Conservation (phyloP, 2,329 filamentous ascomycete species). For the Paraphoma chrysanthemicola region DNA sequence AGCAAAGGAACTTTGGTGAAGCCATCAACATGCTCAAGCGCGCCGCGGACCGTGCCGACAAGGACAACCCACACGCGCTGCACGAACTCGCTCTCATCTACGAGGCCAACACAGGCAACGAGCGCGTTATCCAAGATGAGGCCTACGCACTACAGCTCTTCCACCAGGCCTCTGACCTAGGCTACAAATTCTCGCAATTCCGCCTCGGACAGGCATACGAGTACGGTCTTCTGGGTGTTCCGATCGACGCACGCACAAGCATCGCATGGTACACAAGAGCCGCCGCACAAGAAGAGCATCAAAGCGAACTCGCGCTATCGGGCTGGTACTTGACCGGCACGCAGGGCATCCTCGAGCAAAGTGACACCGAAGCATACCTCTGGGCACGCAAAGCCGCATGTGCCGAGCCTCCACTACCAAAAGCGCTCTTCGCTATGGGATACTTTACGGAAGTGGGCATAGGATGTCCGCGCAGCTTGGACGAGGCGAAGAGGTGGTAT, state of each 20-base stretch:
- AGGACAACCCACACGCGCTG: conserved; percentile 91
- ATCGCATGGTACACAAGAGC: conserved; percentile 95
- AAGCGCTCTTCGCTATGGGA: conserved; percentile 97
- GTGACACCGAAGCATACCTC: conserved; percentile 93
- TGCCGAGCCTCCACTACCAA: conserved; percentile 76
- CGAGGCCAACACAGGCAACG: conserved; percentile 67
- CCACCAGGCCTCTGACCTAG: conserved; percentile 82
- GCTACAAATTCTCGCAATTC: conserved; percentile 95
- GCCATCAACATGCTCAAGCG: conserved; percentile 92
- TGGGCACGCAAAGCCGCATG: conserved; percentile 95
- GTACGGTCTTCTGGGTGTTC: conserved; percentile 83
- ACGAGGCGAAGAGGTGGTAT: conserved; percentile 98
- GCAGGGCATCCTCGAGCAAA: conserved; percentile 86
- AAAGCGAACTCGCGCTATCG: conserved; percentile 72
- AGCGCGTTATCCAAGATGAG: conserved; percentile 79
- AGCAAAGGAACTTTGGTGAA: conserved; percentile 81
- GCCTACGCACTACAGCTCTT: conserved; percentile 82
- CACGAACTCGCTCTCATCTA: conserved; percentile 80
- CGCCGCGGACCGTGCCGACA: conserved; percentile 85
- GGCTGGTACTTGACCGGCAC: conserved; percentile 88
- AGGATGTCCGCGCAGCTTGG: conserved; percentile 81
- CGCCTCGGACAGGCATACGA: conserved; percentile 87
- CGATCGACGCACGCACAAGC: conserved; percentile 80
- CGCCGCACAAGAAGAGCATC: conserved; percentile 91
- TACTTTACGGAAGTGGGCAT: conserved; percentile 98